A percentile compares a stretch with the other conserved stretches of the same genome.
Evolutionary conservation across 148 eudicot genomes (phyloP).

Genomic region (Camellia sinensis): DNA sequence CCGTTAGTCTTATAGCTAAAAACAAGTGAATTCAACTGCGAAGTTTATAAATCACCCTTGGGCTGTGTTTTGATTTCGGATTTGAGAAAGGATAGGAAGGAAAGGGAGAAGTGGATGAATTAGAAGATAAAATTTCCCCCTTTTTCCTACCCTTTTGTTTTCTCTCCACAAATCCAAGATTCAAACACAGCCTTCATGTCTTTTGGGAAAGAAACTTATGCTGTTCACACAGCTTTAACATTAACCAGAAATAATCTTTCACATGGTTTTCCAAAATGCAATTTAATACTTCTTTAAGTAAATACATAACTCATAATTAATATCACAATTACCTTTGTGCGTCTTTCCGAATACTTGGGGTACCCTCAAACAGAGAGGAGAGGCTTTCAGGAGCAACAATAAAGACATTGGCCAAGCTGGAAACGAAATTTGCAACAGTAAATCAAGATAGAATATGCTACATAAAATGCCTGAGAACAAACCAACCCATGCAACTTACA

Average conservation of each 20-base stretch:
- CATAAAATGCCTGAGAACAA: background rate
- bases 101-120: too few relatives aligned
- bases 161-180: too few relatives aligned
- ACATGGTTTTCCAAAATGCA: too few relatives aligned
- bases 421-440: slow-evolving; percentile 16
- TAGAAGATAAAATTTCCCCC: too few relatives aligned
- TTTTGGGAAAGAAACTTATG: background rate
- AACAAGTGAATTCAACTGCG: too few relatives aligned
- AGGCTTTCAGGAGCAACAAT: slow-evolving; percentile 99
- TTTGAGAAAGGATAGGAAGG: too few relatives aligned
- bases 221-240: background rate
- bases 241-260: background rate
- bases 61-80: too few relatives aligned
- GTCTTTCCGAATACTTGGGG: slow-evolving; percentile 92
- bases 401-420: slow-evolving; percentile 96
- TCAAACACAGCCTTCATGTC: background rate
- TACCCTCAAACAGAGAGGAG: slow-evolving; percentile 83
- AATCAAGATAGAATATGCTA: background rate
- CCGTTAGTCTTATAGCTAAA: too few relatives aligned
- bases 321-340: slow-evolving; percentile 72
- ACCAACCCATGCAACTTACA: slow-evolving; percentile 53
- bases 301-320: background rate
- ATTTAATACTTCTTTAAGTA: too few relatives aligned
- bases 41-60: too few relatives aligned
- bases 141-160: too few relatives aligned